These are phyloP conservation scores for Kwoniella sp. DNA, from an alignment of 768 basidiomycete species.

Conservation along the genomic window DNA sequence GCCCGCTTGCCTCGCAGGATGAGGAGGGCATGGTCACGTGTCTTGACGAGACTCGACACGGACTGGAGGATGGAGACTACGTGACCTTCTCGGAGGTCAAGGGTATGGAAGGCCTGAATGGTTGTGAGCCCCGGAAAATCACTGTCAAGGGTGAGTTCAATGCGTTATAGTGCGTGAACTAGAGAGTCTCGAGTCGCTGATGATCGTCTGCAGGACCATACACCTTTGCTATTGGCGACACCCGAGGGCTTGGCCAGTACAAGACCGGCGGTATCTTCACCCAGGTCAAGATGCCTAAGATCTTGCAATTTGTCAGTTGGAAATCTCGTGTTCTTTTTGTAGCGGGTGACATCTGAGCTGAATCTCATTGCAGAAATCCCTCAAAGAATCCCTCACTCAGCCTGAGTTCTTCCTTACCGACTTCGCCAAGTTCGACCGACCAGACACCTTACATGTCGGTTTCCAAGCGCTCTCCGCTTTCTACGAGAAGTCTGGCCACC, in stretches of 20 bases:
- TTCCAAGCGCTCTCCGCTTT: conserved; percentile 92
- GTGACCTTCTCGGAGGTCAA: conserved; percentile 95
- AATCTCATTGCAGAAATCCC: conserved; percentile 73
- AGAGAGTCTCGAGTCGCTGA: background rate
- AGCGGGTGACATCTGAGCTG: conserved; percentile 1
- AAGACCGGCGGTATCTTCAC: conserved; percentile 89
- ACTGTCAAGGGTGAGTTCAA: conserved; percentile 69
- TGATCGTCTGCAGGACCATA: conserved; percentile 67
- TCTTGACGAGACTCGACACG: conserved; percentile 94
- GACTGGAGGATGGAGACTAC: conserved; percentile 96
- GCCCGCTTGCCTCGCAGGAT: conserved; percentile 60
- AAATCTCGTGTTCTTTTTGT: background rate
- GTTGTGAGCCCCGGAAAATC: conserved; percentile 85
- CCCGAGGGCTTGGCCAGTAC: conserved; percentile 73
- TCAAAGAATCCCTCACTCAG: conserved; percentile 74
- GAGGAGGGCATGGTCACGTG: conserved; percentile 92
- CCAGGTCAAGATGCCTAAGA: conserved; percentile 98
- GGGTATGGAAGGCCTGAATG: conserved; percentile 90
- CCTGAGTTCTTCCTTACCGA: conserved; percentile 94
- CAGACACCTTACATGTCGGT: conserved; percentile 82
- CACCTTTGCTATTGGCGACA: conserved; percentile 94
- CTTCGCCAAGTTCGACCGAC: conserved; percentile 95
- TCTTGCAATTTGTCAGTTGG: conserved; percentile 81
- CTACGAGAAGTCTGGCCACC: conserved; percentile 63
- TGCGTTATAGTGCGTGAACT: no score